Base-by-base conservation (phyloP, 2,329 filamentous ascomycete genomes). In the Fusarium odoratissimum region DNA sequence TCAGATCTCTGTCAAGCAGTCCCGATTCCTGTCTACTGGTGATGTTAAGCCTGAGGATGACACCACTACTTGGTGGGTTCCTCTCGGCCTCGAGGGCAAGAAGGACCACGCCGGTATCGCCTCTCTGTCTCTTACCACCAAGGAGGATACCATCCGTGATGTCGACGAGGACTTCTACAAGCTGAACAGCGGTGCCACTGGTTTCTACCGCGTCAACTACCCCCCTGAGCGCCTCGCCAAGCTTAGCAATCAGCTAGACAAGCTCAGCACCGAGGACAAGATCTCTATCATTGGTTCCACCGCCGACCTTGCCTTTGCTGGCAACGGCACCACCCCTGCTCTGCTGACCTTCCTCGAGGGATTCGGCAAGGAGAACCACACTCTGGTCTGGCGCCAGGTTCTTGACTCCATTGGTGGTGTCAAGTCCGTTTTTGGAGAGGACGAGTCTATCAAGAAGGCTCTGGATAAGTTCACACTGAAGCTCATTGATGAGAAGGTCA, bases 31-130 rank as follows among this genome's bases (percentile, higher is more conserved):
- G 28, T 94, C 93, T 25, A 95, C 94, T 7, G 96, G 96, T 14
- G 95, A 98, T 80, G 93, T 95, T 62, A 94, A 95, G 84, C 87
- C 94, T 4, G 93, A 97, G 79, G 96, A 99, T 75, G 95, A 99
- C 78, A 87, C 92, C 78, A 98, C 95, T 6, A 91, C 90, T 25
- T 99, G 96, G 96, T 99, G 96, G 95, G 90, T 98, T 67, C 96
- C 96, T 21, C 88, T 99, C 37, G 93, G 92, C 19, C 86, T 99
- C 33, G 93, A 95, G 81, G 93, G 94, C 59, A 94, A 94, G 77
- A 84, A 87, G 41, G 87, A 91, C 28, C 85, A 91, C 37, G 84
- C 90, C 38, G 89, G 88, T 12, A 85, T 92, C 59, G 86, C 91
- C 64, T 85, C 89, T 25, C 86, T 91, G 41, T 91, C 93, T 57